Conservation (phyloP, 2,329 filamentous ascomycete genomes). For the Xylariaceae sp. region DNA sequence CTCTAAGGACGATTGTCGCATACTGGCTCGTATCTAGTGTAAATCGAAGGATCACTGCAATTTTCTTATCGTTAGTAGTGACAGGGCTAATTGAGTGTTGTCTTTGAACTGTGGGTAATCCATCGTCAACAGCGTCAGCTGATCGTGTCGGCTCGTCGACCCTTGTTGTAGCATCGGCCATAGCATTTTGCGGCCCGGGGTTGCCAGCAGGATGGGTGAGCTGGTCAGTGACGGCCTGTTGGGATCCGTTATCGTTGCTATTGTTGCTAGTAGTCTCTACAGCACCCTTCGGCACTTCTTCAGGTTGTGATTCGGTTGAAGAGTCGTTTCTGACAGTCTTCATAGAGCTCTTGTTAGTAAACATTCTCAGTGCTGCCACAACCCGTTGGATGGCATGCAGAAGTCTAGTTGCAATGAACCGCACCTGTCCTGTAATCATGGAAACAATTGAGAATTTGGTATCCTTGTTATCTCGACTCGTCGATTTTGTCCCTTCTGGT, state of each 20-base stretch:
- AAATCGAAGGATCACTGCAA: conserved; percentile 40
- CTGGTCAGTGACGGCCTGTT: not conserved
- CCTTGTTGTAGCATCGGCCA: not conserved
- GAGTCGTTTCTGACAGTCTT: conserved; percentile 17
- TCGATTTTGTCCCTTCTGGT: conserved; percentile 4
- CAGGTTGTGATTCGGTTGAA: conserved; percentile 7
- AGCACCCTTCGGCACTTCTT: conserved; percentile 1
- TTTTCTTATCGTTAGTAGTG: conserved; percentile 24
- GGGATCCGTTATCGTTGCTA: not conserved
- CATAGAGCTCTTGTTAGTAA: conserved; percentile 25
- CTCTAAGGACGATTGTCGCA: conserved; percentile 39
- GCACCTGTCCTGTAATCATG: conserved; percentile 32
- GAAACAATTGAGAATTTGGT: conserved; percentile 17
- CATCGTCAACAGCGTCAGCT: conserved; percentile 2
- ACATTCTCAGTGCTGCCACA: conserved; percentile 23
- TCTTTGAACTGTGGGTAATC: not conserved
- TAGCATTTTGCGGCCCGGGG: not conserved
- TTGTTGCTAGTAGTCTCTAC: not conserved
- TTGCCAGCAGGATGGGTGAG: not conserved
- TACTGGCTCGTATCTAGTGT: conserved; percentile 39
- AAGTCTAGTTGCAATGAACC: conserved; percentile 21
- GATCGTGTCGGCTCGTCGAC: conserved; percentile 4
- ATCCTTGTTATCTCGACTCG: conserved; percentile 1
- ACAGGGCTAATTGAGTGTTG: not conserved
- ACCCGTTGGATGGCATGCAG: conserved; percentile 20